Conservation (phyloP, 1,284 basidiomycete species). For the Trichosporon sp. region DNA sequence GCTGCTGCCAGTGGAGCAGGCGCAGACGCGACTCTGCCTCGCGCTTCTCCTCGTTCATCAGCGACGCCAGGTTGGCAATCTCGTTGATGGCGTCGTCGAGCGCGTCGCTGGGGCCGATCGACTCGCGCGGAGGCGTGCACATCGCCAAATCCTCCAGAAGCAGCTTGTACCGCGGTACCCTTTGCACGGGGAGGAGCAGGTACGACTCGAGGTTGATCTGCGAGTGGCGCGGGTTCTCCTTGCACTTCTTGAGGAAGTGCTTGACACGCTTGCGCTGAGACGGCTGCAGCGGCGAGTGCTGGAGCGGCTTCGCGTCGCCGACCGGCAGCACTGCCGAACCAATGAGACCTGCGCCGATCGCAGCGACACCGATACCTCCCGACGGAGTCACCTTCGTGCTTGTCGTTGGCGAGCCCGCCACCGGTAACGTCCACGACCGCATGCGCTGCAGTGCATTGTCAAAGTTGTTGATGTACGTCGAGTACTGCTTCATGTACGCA, state of each 20-base stretch:
- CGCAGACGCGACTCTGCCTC: conserved; percentile 84
- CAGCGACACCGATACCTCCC: conserved; percentile 20
- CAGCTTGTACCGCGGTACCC: conserved; percentile 90
- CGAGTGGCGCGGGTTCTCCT: conserved; percentile 72
- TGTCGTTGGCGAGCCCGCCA: neutral
- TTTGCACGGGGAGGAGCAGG: conserved; percentile 87
- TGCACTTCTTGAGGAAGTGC: conserved; percentile 62
- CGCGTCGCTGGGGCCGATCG: conserved; percentile 63
- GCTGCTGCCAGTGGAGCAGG: conserved; percentile 81
- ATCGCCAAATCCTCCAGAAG: conserved; percentile 79
- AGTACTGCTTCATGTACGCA: conserved; percentile 96
- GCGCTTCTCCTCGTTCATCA: conserved; percentile 95
- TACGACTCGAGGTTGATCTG: conserved; percentile 95
- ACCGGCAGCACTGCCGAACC: conserved; percentile 58
- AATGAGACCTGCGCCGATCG: conserved; percentile 31
- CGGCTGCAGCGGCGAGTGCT: conserved; percentile 53
- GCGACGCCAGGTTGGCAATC: conserved; percentile 77
- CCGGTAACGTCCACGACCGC: conserved; percentile 63
- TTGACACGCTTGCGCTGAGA: conserved; percentile 81
- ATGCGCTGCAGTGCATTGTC: conserved; percentile 82
- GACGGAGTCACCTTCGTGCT: neutral
- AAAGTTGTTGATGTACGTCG: conserved; percentile 93
- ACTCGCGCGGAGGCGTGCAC: conserved; percentile 70
- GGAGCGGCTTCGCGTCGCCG: conserved; percentile 28
- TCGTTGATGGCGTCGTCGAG: conserved; percentile 76